Percentiles rank a stretch among this genome's conserved stretches.
Evolutionary conservation across 23 red algal genomes (phyloP).

Genomic region (Gracilaria vermiculophylla): DNA sequence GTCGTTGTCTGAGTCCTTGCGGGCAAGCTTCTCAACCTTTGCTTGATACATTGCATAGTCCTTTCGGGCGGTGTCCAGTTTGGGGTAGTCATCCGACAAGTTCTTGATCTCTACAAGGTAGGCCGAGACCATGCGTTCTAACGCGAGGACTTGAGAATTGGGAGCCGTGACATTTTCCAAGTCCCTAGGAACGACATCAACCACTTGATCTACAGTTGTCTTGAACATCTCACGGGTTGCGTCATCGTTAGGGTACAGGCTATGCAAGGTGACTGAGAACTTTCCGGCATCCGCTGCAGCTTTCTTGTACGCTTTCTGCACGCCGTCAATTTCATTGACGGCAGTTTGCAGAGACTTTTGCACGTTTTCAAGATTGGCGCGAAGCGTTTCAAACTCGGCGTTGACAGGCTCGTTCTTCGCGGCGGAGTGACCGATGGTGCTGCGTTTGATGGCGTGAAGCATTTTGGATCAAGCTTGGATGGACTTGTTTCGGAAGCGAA

Average conservation of each 20-base stretch:
- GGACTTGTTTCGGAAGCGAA: background rate
- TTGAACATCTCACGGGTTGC: constrained; percentile 45
- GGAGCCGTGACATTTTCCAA: constrained; percentile 11
- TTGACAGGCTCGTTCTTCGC: constrained; percentile 46
- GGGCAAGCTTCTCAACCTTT: constrained; percentile 71
- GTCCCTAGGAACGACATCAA: constrained; percentile 1
- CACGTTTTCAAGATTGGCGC: constrained; percentile 38
- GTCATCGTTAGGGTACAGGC: constrained; percentile 58
- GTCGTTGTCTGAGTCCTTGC: constrained; percentile 39
- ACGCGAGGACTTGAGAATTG: constrained; percentile 6
- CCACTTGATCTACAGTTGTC: constrained; percentile 16
- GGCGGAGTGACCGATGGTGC: constrained; percentile 13
- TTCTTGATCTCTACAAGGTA: constrained; percentile 63
- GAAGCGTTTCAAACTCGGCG: constrained; percentile 51
- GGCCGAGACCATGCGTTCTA: constrained; percentile 44
- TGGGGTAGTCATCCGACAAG: constrained; percentile 24
- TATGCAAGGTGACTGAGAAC: constrained; percentile 38
- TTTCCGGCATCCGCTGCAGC: constrained; percentile 31
- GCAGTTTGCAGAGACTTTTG: constrained; percentile 45
- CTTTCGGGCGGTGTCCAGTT: constrained; percentile 13
- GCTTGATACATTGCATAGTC: constrained; percentile 68
- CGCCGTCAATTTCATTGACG: constrained; percentile 17
- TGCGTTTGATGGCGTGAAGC: constrained; percentile 62
- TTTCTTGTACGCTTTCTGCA: constrained; percentile 30
- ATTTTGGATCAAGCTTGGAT: background rate